These are phyloP conservation scores for Phaeotremella fagi DNA, from an alignment of 768 basidiomycete species.

Conservation along the genomic window DNA sequence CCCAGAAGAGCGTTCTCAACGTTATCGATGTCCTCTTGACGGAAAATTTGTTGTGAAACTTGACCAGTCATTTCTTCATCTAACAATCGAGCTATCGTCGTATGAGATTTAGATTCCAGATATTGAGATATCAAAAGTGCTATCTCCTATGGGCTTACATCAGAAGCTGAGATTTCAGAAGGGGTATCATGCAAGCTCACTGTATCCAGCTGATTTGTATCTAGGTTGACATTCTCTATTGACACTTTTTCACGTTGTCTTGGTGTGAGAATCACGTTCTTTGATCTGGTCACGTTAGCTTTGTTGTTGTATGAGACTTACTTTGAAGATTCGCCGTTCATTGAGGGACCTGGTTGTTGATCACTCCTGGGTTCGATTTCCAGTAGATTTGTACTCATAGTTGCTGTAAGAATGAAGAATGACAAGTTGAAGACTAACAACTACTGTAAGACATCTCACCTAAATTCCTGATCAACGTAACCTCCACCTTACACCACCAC, in stretches of 20 bases:
- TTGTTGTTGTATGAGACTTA: neutral
- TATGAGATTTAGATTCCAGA: slow-evolving; percentile 21
- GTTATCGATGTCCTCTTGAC: slow-evolving; percentile 22
- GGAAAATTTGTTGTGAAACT: slow-evolving; percentile 2
- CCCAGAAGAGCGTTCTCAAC: slow-evolving; percentile 40
- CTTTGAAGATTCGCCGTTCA: too few species aligned
- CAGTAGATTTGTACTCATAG: too few species aligned
- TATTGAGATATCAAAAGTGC: slow-evolving; percentile 37
- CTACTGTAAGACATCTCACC: neutral
- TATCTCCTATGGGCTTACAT: slow-evolving; percentile 22
- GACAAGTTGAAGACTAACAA: neutral
- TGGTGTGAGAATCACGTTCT: neutral
- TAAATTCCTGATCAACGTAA: neutral
- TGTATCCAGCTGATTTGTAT: neutral
- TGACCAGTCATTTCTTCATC: slow-evolving; percentile 31
- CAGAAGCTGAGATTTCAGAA: too few species aligned
- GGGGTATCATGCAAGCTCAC: neutral
- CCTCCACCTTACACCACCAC: neutral
- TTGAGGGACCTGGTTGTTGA: too few species aligned
- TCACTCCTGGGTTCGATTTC: too few species aligned
- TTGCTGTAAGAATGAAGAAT: neutral
- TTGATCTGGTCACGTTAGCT: neutral
- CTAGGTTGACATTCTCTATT: neutral
- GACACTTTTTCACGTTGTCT: slow-evolving; percentile 12
- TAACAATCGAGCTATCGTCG: slow-evolving; percentile 13